Conservation (phyloP, 345 rosid species). For the Erucastrum elatum region DNA sequence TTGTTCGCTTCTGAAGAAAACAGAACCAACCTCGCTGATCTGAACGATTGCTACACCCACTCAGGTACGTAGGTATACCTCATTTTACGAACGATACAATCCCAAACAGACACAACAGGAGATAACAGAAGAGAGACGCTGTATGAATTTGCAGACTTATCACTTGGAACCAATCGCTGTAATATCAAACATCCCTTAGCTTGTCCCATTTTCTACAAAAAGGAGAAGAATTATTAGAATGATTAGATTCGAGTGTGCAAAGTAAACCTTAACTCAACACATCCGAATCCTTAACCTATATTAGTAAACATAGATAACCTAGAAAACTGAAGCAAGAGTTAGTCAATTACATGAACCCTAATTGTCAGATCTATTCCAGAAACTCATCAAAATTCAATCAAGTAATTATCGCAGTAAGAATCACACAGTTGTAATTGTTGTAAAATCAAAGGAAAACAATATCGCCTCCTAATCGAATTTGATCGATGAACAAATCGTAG, state of each 20-base stretch:
- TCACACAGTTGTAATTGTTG: not conserved
- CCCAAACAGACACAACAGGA: constrained; percentile 99
- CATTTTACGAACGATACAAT: constrained; percentile 90
- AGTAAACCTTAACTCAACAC: constrained; percentile 5
- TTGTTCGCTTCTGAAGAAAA: not conserved
- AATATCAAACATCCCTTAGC: constrained; percentile 69
- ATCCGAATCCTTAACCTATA: not conserved
- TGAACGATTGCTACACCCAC: constrained; percentile 60
- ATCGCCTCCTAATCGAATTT: constrained; percentile 9
- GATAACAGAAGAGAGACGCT: constrained; percentile 67
- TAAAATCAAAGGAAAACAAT: not conserved
- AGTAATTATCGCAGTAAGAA: not conserved
- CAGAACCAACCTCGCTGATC: not conserved
- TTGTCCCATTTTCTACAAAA: constrained; percentile 58
- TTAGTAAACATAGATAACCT: too few species aligned
- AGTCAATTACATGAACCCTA: not conserved
- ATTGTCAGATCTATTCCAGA: not conserved
- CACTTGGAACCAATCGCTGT: constrained; percentile 59
- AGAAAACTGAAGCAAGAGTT: too few species aligned
- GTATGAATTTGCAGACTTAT: constrained; percentile 56
- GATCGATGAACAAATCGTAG: not conserved
- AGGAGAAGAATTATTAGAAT: not conserved
- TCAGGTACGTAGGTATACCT: constrained; percentile 97
- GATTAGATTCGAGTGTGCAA: constrained; percentile 40
- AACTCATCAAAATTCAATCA: not conserved